Conservation (phyloP, 345 rosid genomes). For the Eucalyptus caleyi region DNA sequence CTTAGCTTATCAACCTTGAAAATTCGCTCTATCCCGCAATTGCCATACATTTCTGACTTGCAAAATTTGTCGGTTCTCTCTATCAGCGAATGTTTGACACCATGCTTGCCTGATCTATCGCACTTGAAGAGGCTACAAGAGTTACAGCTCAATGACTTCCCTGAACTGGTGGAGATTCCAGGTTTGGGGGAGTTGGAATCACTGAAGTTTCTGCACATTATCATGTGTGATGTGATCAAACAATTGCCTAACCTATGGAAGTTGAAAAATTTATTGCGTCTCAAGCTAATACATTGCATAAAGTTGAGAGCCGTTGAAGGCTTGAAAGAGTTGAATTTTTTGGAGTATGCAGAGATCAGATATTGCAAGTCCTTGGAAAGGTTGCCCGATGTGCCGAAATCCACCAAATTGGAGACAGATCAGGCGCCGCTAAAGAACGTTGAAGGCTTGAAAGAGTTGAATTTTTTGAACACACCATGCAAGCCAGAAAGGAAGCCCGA, state of each 20-base stretch:
- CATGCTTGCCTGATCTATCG: background rate
- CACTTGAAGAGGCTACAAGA: background rate
- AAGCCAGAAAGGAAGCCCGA: background rate
- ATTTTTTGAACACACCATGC: background rate
- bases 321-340: background rate
- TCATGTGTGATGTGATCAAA: background rate
- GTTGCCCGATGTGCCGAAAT: background rate
- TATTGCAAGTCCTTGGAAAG: background rate
- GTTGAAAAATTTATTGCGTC: background rate
- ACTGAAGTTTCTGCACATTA: background rate
- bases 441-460: too few relatives aligned
- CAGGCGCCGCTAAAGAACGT: too few relatives aligned
- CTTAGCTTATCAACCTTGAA: background rate
- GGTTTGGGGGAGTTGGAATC: background rate
- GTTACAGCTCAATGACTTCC: rapidly evolving
- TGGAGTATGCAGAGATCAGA: background rate
- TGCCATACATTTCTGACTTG: background rate
- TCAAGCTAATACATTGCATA: rapidly evolving
- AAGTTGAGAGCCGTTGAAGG: background rate
- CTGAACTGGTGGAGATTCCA: background rate
- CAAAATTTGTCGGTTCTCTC: background rate
- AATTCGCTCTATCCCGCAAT: background rate
- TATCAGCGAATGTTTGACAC: rapidly evolving
- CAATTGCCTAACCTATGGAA: background rate
- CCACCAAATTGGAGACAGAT: background rate